phyloP scores from a whole-genome alignment of 176 grass and related monocot species.

The Ampelocalamus luodianensis region DNA sequence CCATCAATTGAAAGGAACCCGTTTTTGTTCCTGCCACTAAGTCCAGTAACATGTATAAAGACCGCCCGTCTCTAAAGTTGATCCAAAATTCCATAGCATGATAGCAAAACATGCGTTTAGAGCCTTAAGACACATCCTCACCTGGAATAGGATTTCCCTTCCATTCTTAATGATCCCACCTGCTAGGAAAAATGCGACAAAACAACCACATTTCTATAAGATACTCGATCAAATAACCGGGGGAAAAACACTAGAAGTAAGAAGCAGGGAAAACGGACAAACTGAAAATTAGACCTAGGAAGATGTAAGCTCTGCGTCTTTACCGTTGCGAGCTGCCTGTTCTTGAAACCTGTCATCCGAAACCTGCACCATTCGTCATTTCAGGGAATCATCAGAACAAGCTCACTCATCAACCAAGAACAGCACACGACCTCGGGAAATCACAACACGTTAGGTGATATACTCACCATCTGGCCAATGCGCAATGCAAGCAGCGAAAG shows the following conservation, averaged over 20 bases:
- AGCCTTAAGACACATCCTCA: slow-evolving; percentile 21
- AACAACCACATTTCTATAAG: neutral
- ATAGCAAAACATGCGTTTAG: neutral
- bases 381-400: slow-evolving; percentile 17
- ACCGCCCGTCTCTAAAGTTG: neutral
- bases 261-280: neutral
- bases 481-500: neutral
- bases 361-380: slow-evolving; percentile 44
- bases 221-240: slow-evolving; percentile 12
- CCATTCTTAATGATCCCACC: slow-evolving; percentile 69
- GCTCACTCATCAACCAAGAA: neutral
- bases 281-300: neutral
- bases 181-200: slow-evolving; percentile 17
- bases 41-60: neutral
- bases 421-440: neutral
- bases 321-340: slow-evolving; percentile 43
- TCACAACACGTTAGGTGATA: neutral
- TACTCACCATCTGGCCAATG: slow-evolving; percentile 46
- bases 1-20: neutral
- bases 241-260: neutral
- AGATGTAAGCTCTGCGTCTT: neutral
- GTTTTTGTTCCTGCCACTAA: neutral
- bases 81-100: slow-evolving; percentile 16
- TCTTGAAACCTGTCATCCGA: slow-evolving; percentile 47
- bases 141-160: slow-evolving; percentile 93